phyloP scores from a whole-genome alignment of 176 grass and related monocot genomes.

The Panicum miliaceum region DNA sequence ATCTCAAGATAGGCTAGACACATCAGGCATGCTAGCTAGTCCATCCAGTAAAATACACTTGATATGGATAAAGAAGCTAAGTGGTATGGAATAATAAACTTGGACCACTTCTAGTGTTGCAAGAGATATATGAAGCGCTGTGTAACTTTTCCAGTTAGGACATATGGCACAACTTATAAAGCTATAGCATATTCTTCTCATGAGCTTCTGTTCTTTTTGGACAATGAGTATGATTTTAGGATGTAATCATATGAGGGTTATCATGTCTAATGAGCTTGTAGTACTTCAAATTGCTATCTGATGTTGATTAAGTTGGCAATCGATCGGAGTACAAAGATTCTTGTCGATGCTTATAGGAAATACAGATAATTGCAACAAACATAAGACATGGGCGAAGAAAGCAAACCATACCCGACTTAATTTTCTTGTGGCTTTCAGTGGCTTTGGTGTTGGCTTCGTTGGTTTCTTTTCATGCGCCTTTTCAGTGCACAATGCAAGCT shows the following conservation, averaged over 20 bases:
- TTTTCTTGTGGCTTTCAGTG: constrained; percentile 55
- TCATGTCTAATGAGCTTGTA: constrained; percentile 18
- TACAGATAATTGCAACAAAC: neutral
- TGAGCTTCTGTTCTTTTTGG: constrained; percentile 21
- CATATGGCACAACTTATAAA: constrained; percentile 12
- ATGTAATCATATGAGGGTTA: constrained; percentile 12
- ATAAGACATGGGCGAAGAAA: constrained; percentile 42
- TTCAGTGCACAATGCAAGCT: constrained; percentile 43
- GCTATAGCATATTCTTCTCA: constrained; percentile 14
- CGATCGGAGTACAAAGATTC: constrained; percentile 14
- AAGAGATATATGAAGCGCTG: neutral
- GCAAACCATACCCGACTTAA: constrained; percentile 70
- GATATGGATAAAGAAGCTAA: neutral
- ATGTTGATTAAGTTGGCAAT: constrained; percentile 4
- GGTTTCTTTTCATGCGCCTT: constrained; percentile 62
- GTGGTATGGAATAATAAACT: constrained; percentile 23
- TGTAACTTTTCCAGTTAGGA: neutral
- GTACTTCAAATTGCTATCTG: neutral
- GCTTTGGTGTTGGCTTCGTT: constrained; percentile 40
- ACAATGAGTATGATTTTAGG: constrained; percentile 8
- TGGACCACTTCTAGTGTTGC: constrained; percentile 17
- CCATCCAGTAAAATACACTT: constrained; percentile 11
- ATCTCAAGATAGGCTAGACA: constrained; percentile 27
- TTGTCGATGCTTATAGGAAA: constrained; percentile 1
- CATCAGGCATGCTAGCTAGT: constrained; percentile 14